Evolutionary conservation across 116 monocot species (phyloP).

Genomic region (Thalassia testudinum): DNA sequence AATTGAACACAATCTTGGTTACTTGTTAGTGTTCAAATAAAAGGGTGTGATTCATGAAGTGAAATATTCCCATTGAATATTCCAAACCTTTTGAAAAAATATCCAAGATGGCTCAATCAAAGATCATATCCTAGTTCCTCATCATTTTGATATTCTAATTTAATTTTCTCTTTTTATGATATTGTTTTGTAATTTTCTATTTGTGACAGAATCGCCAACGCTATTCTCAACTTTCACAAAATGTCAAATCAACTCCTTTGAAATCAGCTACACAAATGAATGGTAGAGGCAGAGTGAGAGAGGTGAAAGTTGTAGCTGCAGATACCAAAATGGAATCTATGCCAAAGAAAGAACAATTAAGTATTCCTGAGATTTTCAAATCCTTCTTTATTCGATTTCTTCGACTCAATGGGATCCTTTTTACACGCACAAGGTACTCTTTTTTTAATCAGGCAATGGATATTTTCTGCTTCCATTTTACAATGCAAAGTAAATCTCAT

Average conservation of each 20-base stretch:
- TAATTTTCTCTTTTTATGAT: too few relatives aligned
- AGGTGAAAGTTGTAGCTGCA: conserved; percentile 32
- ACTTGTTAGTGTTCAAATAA: too few relatives aligned
- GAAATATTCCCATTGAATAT: too few relatives aligned
- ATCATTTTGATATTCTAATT: too few relatives aligned
- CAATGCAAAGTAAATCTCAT: not conserved
- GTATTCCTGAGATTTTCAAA: conserved; percentile 41
- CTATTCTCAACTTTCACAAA: conserved; percentile 40
- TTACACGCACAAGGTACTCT: conserved; percentile 82
- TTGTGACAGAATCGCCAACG: conserved; percentile 64
- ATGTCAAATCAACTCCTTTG: conserved; percentile 21
- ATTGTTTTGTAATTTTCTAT: too few relatives aligned
- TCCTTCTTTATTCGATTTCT: conserved; percentile 72
- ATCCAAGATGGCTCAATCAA: too few relatives aligned
- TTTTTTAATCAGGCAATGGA: too few relatives aligned
- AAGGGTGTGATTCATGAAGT: too few relatives aligned
- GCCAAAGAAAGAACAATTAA: conserved; percentile 27
- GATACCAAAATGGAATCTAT: conserved; percentile 20
- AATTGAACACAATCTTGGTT: too few relatives aligned
- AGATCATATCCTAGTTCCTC: too few relatives aligned
- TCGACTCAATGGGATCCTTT: conserved; percentile 88
- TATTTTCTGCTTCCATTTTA: not conserved
- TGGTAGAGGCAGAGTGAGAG: conserved; percentile 54
- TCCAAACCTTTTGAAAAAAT: too few relatives aligned
- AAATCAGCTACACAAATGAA: conserved; percentile 15